Evolutionary conservation across 1,284 basidiomycete genomes (phyloP).

Genomic region (Xerocomus amazonicus): DNA sequence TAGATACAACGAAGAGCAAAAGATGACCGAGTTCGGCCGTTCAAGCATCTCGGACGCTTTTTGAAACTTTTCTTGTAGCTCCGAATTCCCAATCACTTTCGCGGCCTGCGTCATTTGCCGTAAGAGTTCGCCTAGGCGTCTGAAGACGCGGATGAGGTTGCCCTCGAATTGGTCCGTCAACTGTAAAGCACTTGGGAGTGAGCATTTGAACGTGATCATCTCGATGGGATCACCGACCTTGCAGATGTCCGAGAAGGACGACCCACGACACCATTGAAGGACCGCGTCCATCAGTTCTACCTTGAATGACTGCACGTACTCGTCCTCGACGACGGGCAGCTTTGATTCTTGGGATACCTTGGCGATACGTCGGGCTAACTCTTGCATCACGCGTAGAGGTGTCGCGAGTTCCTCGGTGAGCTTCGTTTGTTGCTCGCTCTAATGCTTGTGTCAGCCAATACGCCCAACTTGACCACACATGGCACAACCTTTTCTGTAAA

Average conservation of each 20-base stretch:
- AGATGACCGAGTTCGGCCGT: slow-evolving; percentile 89
- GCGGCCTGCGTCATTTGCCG: slow-evolving; percentile 95
- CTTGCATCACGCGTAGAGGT: slow-evolving; percentile 92
- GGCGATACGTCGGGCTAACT: slow-evolving; percentile 91
- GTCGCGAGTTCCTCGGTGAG: slow-evolving; percentile 91
- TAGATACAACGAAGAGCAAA: slow-evolving; percentile 81
- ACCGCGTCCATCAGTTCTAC: slow-evolving; percentile 98
- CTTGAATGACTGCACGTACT: slow-evolving; percentile 96
- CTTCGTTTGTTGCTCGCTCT: slow-evolving; percentile 87
- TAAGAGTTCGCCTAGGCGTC: slow-evolving; percentile 89
- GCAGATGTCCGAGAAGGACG: slow-evolving; percentile 95
- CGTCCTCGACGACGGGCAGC: slow-evolving; percentile 85
- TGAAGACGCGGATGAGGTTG: slow-evolving; percentile 89
- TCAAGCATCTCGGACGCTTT: slow-evolving; percentile 87
- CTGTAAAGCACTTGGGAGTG: slow-evolving; percentile 37
- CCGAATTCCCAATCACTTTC: slow-evolving; percentile 93
- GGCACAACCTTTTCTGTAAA: slow-evolving; percentile 89
- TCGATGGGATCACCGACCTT: slow-evolving; percentile 55
- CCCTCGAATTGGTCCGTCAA: slow-evolving; percentile 97
- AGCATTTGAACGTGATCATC: not conserved
- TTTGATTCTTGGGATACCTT: slow-evolving; percentile 95
- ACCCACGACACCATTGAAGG: slow-evolving; percentile 95
- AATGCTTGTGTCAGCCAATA: slow-evolving; percentile 6
- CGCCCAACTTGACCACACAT: slow-evolving; percentile 7
- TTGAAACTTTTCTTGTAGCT: slow-evolving; percentile 89